phyloP scores from a whole-genome alignment of 2,329 filamentous ascomycete genomes.

The Ilyonectria mors-panacis region DNA sequence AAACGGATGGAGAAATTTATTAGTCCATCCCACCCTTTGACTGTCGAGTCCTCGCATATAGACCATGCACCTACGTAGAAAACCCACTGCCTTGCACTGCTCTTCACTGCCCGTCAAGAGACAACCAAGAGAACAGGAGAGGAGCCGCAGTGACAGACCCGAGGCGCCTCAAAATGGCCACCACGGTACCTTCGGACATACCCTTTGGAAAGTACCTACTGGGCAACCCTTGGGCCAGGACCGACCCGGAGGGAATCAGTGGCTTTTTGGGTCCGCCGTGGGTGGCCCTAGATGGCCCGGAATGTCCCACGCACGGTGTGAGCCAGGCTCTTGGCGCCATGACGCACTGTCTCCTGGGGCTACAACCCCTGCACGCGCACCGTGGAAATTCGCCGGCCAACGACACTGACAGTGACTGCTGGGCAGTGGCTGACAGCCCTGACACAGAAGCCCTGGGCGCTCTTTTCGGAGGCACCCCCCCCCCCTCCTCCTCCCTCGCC shows the following conservation, averaged over 20 bases:
- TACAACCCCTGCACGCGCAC: not conserved
- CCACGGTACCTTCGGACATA: slow-evolving; percentile 13
- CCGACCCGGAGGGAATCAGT: slow-evolving; percentile 19
- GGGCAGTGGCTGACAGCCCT: slow-evolving; percentile 38
- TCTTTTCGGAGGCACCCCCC: slow-evolving; percentile 35
- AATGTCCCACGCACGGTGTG: slow-evolving; percentile 11
- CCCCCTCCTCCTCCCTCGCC: slow-evolving; percentile 45
- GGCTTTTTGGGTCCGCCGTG: slow-evolving; percentile 23
- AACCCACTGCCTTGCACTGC: not conserved
- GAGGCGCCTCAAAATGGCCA: not conserved
- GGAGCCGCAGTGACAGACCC: not conserved
- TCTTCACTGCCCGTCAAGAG: not conserved
- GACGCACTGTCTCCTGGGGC: not conserved
- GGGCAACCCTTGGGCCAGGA: slow-evolving; percentile 1
- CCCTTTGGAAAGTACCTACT: slow-evolving; percentile 6
- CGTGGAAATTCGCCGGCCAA: slow-evolving; percentile 8
- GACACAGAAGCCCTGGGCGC: slow-evolving; percentile 32
- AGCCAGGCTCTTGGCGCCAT: not conserved
- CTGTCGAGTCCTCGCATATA: not conserved
- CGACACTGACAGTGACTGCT: slow-evolving; percentile 16
- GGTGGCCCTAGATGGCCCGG: slow-evolving; percentile 11
- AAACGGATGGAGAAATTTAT: slow-evolving; percentile 30
- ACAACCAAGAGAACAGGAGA: not conserved
- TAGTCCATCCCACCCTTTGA: slow-evolving; percentile 16
- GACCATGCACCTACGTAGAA: no score